Evolutionary conservation across 495 filamentous ascomycete genomes (phyloP).

Genomic region (Hypoxylon fragiforme): DNA sequence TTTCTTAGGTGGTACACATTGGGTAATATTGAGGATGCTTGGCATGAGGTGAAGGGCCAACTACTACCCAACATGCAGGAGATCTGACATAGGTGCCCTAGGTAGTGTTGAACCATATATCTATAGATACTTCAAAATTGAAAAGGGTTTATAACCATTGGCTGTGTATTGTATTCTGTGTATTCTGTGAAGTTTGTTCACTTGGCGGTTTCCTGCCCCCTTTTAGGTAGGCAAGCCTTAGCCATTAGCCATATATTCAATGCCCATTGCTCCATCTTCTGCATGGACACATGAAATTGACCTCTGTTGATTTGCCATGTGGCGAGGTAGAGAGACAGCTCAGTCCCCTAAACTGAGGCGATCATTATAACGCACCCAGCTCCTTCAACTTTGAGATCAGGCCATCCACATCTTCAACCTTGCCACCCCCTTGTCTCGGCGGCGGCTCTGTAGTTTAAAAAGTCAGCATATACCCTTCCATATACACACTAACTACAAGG

Average conservation of each 20-base stretch:
- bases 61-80: too few relatives aligned
- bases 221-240: background rate
- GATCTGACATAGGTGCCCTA: background rate
- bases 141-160: conserved; percentile 12
- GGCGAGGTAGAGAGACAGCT: too few relatives aligned
- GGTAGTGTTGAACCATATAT: too few relatives aligned
- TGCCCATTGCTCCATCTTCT: too few relatives aligned
- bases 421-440: conserved; percentile 86
- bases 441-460: conserved; percentile 71
- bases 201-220: background rate
- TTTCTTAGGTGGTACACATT: too few relatives aligned
- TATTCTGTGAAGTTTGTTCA: conserved; percentile 15
- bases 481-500: background rate
- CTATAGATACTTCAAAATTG: too few relatives aligned
- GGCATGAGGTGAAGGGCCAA: too few relatives aligned
- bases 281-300: too few relatives aligned
- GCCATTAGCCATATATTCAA: too few relatives aligned
- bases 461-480: background rate
- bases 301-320: too few relatives aligned
- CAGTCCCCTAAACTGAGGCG: too few relatives aligned
- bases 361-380: conserved; percentile 78
- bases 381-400: conserved; percentile 92
- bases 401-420: conserved; percentile 95
- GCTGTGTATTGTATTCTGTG: background rate
- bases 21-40: too few relatives aligned